Evolutionary conservation across 2,329 filamentous ascomycete genomes (phyloP), one percentile per base, ranked within the genome.

Genomic region (Phialophora macrospora): DNA sequence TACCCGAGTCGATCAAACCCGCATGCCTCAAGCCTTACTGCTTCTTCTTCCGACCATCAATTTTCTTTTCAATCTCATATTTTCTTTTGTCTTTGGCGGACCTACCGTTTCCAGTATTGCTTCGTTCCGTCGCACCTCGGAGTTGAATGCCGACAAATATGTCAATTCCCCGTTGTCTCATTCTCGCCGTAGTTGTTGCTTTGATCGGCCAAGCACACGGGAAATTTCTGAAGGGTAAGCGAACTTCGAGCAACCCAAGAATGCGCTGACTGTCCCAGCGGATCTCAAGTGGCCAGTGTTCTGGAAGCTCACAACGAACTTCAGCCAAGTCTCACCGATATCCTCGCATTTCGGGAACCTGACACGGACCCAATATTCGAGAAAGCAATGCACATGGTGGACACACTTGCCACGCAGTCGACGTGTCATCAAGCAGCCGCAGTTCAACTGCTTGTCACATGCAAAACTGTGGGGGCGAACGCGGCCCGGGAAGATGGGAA

Each of bases 401-500:
- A 67, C 28, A 64, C 49, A n/a, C 62, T 69, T n/a, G 60, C 62
- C 17, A 62, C 51, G 1, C 65, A 65, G 52, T 67, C 67, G n/a
- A 69, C 67, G 8, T 69, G 67, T 59, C 67, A 69, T 56, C 67
- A 69, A 55, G 52, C 62, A 9, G 67, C 67, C 9, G 64, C 67
- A 22, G 65, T 28, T 61, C 67, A 69, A 20, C 46, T 69, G 48
- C 57, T 69, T 4, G 24, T 67, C 24, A 67, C 67, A 28, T 69
- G 67, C 63, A 69, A 67, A 49, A 57, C 65, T 24, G 60, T 57
- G n/a, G 67, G 60, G 34, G 60, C 64, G 41, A 49, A 44, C 14
- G 22, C 64, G n/a, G 26, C 28, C 8, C 26, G 22, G n/a, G 71
- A 75, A 3, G 49, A 69, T 11, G 72, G 73, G 4, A 72, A 72